Conservation (phyloP, 139 green algal species). For the Pseudopediastrum boryanum region DNA sequence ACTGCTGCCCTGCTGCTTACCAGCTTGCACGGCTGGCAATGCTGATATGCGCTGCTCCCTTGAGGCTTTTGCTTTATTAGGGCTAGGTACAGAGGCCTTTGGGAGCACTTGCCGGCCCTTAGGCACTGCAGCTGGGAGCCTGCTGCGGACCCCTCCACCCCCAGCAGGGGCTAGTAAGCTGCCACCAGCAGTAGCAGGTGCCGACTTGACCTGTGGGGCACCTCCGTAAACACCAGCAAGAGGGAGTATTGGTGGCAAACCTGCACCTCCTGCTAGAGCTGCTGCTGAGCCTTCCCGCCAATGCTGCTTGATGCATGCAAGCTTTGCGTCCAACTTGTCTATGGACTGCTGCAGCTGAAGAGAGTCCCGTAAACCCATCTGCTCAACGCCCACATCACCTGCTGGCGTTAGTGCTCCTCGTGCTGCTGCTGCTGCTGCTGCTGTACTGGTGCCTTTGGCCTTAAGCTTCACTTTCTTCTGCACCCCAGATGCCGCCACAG, state of each 20-base stretch:
- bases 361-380: no score
- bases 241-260: neutral
- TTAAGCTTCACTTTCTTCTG: neutral
- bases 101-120: neutral
- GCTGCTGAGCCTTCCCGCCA: neutral
- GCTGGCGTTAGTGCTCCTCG: neutral
- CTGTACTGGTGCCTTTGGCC: neutral
- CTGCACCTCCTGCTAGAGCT: neutral
- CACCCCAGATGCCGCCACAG: neutral
- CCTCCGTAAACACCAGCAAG: no score
- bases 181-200: no score
- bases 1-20: neutral
- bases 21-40: neutral
- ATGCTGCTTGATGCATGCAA: neutral
- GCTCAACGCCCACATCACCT: no score
- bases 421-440: slow-evolving; percentile 11
- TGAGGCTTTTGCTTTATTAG: neutral
- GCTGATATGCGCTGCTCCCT: neutral
- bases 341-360: slow-evolving; percentile 21
- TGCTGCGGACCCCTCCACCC: neutral
- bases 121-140: neutral
- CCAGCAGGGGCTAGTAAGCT: no score
- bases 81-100: neutral
- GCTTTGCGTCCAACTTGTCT: neutral
- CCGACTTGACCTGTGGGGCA: no score